Evolutionary conservation across 2,329 filamentous ascomycete species (phyloP).

Genomic region (Cephalotrichum gorgonifer): DNA sequence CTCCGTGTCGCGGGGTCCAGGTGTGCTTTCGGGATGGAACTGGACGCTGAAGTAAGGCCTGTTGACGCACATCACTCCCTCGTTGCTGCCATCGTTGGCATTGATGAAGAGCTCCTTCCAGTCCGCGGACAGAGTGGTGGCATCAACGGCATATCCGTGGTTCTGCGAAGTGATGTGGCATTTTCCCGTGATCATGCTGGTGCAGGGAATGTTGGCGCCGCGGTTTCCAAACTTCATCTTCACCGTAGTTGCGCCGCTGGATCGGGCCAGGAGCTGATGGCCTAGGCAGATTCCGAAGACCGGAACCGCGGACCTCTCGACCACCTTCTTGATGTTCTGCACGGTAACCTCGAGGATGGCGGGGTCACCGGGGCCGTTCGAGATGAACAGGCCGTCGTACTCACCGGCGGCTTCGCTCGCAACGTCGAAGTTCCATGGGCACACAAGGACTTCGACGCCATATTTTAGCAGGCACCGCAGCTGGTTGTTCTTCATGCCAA

Average conservation of each 20-base stretch:
- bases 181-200: constrained; percentile 86
- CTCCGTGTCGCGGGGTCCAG: constrained; percentile 90
- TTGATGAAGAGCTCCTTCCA: constrained; percentile 97
- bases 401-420: constrained; percentile 63
- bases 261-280: constrained; percentile 83
- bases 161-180: constrained; percentile 99
- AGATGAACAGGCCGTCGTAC: constrained; percentile 95
- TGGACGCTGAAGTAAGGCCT: constrained; percentile 98
- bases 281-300: constrained; percentile 96
- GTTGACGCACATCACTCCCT: constrained; percentile 81
- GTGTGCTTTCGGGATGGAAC: constrained; percentile 96
- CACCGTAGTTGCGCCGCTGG: constrained; percentile 70
- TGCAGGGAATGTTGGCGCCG: constrained; percentile 97
- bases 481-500: constrained; percentile 98
- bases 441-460: constrained; percentile 87
- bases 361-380: constrained; percentile 94
- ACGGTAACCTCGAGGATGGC: constrained; percentile 73
- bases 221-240: constrained; percentile 99
- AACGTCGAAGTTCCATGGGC: constrained; percentile 95
- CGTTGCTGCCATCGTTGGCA: constrained; percentile 95
- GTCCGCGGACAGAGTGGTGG: constrained; percentile 59
- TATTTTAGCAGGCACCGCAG: constrained; percentile 83
- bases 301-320: constrained; percentile 71
- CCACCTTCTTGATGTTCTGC: constrained; percentile 64
- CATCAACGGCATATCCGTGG: constrained; percentile 90